Evolutionary conservation across 495 filamentous ascomycete species (phyloP), one percentile per base, ranked within the genome.

Genomic region (Ramalina peruviana): DNA sequence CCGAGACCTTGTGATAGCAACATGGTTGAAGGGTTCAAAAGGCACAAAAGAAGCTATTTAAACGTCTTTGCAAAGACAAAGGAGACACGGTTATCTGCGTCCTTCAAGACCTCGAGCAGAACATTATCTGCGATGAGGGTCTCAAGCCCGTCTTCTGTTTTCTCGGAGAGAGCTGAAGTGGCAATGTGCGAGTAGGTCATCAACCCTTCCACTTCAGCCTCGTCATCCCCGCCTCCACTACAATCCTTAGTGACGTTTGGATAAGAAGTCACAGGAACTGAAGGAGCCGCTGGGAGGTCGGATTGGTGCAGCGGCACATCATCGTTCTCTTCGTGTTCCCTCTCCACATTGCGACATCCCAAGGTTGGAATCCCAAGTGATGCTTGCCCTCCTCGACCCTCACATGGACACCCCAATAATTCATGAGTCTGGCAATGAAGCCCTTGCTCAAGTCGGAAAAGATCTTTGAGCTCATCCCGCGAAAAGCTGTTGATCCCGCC

Each of bases 141-240:
- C 49, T 69, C 66, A 42, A 62, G 56, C 43, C 58, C 58, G 39
- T 75, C 60, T 39, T 65, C 65, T 36, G 52, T 58, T 0, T 51
- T 44, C 20, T 25, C 49, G 3, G 40, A 25, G 56, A 68, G 48
- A 2, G 51, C 54, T 1, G 69, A 60, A 7, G 79, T 73, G 52
- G 84, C 76, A 41, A 87, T 73, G 57, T 88, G 84, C 41, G 65
- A 53, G 62, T 86, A 88, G 43, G 75, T 68, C 65, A 85, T 81
- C 40, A 88, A 62, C 23, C 74, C 71, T 39, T 80, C 67, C 63
- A 82, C 74, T 50, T 72, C 73, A 4, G 60, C 59, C 43, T 67
- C 68, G 20, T 64, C 60, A 4, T 59, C 60, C 17, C 33, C 21
- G 45, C 5, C 20, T 30, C 9, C 37, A 7, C 7, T 13, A 33